phyloP scores from a whole-genome alignment of 164 flowering plant genomes.

The Magnolia officinalis region DNA sequence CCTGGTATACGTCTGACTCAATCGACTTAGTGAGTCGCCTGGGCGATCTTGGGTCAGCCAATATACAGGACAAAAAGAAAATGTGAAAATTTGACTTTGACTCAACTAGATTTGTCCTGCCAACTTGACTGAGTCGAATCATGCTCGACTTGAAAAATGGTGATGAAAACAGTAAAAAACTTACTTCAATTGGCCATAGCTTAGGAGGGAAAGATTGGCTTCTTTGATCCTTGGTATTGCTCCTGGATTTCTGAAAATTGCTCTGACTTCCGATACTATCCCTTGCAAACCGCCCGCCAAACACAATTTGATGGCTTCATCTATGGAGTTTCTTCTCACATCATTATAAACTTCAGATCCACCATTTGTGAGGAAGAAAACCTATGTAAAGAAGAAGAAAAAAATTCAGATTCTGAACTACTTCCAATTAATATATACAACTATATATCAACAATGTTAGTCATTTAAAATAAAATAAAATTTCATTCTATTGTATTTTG shows the following conservation, averaged over 20 bases:
- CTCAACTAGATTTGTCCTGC: background rate
- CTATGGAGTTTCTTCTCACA: slow-evolving; percentile 76
- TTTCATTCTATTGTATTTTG: no score
- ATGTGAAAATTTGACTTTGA: background rate
- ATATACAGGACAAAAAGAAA: background rate
- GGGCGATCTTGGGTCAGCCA: background rate
- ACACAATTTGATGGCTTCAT: slow-evolving; percentile 75
- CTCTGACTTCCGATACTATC: slow-evolving; percentile 76
- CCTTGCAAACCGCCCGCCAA: slow-evolving; percentile 73
- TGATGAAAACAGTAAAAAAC: slow-evolving; percentile 9
- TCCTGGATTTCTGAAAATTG: slow-evolving; percentile 57
- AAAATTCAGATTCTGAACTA: no score
- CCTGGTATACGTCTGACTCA: background rate
- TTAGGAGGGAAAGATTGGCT: slow-evolving; percentile 62
- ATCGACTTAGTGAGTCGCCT: background rate
- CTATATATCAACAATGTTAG: no score
- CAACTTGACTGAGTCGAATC: background rate
- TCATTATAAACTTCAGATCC: slow-evolving; percentile 70
- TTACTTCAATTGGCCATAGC: slow-evolving; percentile 87
- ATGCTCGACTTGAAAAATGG: background rate
- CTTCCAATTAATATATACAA: no score
- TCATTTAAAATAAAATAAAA: no score
- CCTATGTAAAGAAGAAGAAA: slow-evolving; percentile 31
- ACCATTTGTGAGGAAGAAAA: slow-evolving; percentile 83
- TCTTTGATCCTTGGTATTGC: slow-evolving; percentile 67